Conservation (phyloP, 2,329 filamentous ascomycete species). For the Aquanectria penicillioides region DNA sequence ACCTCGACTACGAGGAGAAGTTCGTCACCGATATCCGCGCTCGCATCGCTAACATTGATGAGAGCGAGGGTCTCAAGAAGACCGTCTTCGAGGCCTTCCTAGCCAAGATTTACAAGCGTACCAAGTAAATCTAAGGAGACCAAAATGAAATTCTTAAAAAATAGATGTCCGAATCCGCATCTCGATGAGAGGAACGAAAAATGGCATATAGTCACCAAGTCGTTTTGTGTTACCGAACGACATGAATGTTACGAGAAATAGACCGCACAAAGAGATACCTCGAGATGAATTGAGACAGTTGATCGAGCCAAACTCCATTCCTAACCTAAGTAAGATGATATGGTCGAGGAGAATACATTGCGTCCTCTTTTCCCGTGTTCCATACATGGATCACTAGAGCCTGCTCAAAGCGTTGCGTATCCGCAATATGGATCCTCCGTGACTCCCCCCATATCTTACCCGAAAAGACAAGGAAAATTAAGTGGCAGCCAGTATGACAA, state of each 20-base stretch:
- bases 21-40: constrained; percentile 79
- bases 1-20: constrained; percentile 90
- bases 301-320: constrained; percentile 1
- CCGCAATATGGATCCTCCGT: background rate
- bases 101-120: constrained; percentile 97
- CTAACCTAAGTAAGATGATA: constrained; percentile 2
- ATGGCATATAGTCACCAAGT: background rate
- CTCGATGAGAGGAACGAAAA: background rate
- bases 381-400: constrained; percentile 14
- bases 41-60: constrained; percentile 83
- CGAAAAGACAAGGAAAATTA: constrained; percentile 9
- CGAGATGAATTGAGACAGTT: constrained; percentile 4
- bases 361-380: constrained; percentile 11
- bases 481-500: constrained; percentile 12
- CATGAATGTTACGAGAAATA: constrained; percentile 17
- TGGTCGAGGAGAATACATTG: constrained; percentile 17
- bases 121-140: constrained; percentile 70
- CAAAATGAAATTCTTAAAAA: constrained; percentile 14
- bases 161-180: constrained; percentile 1
- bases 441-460: background rate
- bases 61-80: constrained; percentile 90
- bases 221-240: background rate
- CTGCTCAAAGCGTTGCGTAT: constrained; percentile 23
- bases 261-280: constrained; percentile 1
- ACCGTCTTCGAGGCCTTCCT: constrained; percentile 90